A percentile compares a stretch with the other conserved stretches of the same genome.
Conservation (phyloP, 169 alveolate genomes). For the Plasmodium adleri region DNA sequence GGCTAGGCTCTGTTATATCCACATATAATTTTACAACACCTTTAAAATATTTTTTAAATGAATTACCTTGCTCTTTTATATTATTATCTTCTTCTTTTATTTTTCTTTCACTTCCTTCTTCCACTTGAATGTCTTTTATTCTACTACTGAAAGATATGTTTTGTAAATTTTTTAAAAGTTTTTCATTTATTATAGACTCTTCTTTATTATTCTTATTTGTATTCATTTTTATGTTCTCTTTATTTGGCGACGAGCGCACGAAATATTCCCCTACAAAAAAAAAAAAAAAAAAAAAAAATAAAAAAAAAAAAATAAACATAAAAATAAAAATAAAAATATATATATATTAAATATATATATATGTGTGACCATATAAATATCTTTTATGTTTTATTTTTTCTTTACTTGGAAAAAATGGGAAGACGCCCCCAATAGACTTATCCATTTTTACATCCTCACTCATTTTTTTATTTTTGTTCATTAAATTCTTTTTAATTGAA, state of each 20-base stretch:
- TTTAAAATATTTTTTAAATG: constrained; percentile 74
- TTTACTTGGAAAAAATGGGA: background rate
- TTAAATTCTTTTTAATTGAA: background rate
- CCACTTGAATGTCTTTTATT: background rate
- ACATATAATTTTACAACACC: constrained; percentile 88
- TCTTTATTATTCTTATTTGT: background rate
- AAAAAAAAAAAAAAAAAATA: background rate
- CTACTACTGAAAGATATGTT: background rate
- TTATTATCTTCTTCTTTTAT: background rate
- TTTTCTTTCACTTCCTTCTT: background rate
- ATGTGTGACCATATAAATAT: background rate
- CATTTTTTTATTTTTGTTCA: background rate
- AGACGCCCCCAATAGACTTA: background rate
- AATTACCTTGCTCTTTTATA: background rate
- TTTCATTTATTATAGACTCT: constrained; percentile 5
- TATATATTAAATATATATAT: background rate
- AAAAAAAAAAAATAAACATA: background rate
- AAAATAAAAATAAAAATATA: background rate
- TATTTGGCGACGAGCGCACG: background rate
- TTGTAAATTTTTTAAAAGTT: background rate
- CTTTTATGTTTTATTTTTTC: background rate
- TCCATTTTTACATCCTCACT: background rate
- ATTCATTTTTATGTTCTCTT: background rate
- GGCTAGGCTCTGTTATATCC: constrained; percentile 88
- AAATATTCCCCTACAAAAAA: background rate